Conservation (phyloP, 192 early-diverging fungal genomes). For the Backusella westeae region DNA sequence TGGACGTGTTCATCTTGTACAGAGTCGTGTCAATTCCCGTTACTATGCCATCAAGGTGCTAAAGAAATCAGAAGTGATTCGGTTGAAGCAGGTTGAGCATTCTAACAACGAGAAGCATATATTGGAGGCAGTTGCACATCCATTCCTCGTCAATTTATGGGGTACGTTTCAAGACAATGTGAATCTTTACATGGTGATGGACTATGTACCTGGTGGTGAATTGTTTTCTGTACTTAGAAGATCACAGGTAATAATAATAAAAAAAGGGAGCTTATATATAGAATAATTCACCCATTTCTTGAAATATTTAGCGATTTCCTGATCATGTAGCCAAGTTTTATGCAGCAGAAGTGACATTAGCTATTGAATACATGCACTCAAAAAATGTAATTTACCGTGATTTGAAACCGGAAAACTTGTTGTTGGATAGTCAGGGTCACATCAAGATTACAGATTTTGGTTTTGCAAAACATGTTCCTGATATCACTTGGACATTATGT, state of each 20-base stretch:
- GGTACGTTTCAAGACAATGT: conserved; percentile 93
- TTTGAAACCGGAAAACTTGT: conserved; percentile 79
- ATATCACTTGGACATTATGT: conserved; percentile 85
- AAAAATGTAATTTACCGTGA: conserved; percentile 79
- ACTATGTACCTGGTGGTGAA: conserved; percentile 96
- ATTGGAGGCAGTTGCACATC: conserved; percentile 82
- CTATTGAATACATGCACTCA: conserved; percentile 78
- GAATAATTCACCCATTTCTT: neutral
- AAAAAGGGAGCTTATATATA: neutral
- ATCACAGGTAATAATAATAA: conserved; percentile 45
- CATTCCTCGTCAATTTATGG: conserved; percentile 86
- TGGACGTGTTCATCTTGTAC: conserved; percentile 95
- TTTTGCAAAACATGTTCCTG: conserved; percentile 80
- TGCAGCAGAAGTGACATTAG: conserved; percentile 69
- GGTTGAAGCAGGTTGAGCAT: conserved; percentile 97
- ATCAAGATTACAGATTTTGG: conserved; percentile 88
- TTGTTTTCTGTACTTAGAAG: conserved; percentile 77
- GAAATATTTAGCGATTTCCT: conserved; percentile 51
- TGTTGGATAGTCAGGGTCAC: conserved; percentile 75
- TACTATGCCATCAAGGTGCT: conserved; percentile 99
- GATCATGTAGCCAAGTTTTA: conserved; percentile 78
- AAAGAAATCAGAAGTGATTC: conserved; percentile 92
- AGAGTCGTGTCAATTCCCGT: conserved; percentile 71
- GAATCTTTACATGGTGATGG: conserved; percentile 95
- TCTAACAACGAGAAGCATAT: conserved; percentile 98